Evolutionary conservation across 169 alveolate genomes (phyloP).

Genomic region (Amoebophrya sp.): DNA sequence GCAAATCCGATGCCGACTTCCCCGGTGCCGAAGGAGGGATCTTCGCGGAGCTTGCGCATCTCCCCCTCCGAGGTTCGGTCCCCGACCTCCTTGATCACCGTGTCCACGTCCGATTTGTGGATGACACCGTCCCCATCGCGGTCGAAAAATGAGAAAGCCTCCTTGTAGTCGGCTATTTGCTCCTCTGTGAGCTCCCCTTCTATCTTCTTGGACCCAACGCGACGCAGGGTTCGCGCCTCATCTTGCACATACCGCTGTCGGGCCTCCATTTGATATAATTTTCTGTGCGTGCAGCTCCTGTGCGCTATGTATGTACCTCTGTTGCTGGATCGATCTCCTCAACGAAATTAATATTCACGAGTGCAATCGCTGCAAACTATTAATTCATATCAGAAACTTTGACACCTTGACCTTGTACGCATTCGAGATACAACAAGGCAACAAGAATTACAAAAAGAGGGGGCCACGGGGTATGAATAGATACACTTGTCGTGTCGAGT

Average conservation of each 20-base stretch:
- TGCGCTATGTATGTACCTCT: no score
- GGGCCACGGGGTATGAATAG: no score
- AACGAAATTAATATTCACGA: no score
- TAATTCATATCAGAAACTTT: no score
- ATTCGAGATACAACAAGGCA: no score
- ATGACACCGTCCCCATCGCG: conserved; percentile 96
- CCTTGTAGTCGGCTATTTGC: conserved; percentile 94
- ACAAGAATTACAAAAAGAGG: no score
- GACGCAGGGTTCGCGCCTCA: not conserved
- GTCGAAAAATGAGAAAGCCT: conserved; percentile 94
- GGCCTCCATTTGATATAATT: conserved; percentile 5
- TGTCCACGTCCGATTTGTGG: conserved; percentile 69
- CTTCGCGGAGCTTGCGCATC: conserved; percentile 26
- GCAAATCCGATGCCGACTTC: not conserved
- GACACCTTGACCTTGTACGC: no score
- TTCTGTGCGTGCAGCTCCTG: no score
- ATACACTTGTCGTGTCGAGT: no score
- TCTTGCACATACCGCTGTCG: not conserved
- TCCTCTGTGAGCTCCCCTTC: conserved; percentile 92
- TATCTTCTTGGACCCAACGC: conserved; percentile 55
- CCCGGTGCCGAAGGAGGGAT: not conserved
- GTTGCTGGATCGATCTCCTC: no score
- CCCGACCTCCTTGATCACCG: not conserved
- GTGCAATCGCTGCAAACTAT: no score
- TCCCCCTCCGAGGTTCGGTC: not conserved